Percentiles rank a stretch among this genome's conserved stretches.
phyloP scores from a whole-genome alignment of 305 asterid species.

The Solanum hybrid region DNA sequence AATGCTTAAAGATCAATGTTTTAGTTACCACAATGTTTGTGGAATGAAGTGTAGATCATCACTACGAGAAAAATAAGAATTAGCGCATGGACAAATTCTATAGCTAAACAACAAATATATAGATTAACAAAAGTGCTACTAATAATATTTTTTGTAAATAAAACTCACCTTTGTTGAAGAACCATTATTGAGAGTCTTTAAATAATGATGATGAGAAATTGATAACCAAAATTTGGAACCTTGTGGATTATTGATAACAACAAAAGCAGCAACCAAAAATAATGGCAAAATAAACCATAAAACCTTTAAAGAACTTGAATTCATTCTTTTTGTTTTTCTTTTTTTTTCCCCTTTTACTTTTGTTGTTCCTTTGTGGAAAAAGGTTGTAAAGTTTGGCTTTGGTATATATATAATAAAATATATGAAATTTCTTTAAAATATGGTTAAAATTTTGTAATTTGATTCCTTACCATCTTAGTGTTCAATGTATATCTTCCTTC shows the following conservation, averaged over 20 bases:
- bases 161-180: background rate
- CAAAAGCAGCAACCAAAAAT: background rate
- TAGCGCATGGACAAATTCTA: background rate
- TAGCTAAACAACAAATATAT: background rate
- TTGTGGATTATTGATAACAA: background rate
- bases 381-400: background rate
- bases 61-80: background rate
- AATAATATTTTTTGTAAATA: background rate
- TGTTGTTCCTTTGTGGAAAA: background rate
- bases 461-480: background rate
- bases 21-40: background rate
- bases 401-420: background rate
- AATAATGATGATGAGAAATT: background rate
- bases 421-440: background rate
- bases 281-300: constrained; percentile 4
- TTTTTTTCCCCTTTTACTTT: background rate
- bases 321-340: background rate
- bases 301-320: background rate
- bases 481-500: background rate
- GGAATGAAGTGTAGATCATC: background rate
- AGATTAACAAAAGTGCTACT: background rate
- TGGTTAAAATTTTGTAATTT: background rate
- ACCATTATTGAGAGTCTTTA: background rate
- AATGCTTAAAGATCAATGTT: background rate
- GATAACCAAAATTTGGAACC: background rate